These are phyloP conservation scores for Fomitopsis schrenkii DNA, from an alignment of 1,284 basidiomycete genomes.

Conservation along the genomic window DNA sequence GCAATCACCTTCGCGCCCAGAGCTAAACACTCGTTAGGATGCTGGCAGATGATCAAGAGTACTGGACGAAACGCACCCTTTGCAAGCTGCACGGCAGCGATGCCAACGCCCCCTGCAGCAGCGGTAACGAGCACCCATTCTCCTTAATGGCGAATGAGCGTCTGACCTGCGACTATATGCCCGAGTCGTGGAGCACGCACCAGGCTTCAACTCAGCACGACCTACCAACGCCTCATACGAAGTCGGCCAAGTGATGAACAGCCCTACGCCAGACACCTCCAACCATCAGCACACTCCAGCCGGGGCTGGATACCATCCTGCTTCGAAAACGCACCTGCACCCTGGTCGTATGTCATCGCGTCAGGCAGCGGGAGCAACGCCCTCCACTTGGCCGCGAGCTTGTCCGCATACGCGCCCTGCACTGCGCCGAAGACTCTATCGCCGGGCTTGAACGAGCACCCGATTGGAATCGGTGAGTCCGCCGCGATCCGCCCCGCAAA, in stretches of 20 bases:
- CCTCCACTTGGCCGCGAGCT: conserved; percentile 50
- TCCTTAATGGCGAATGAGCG: conserved; percentile 35
- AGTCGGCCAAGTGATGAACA: conserved; percentile 87
- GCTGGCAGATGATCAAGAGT: conserved; percentile 8
- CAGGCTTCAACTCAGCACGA: conserved; percentile 73
- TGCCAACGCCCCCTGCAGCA: conserved; percentile 91
- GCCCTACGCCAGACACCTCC: conserved; percentile 33
- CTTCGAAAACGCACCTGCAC: conserved; percentile 36
- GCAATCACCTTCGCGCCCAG: conserved; percentile 80
- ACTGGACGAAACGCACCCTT: conserved; percentile 49
- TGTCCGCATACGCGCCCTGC: conserved; percentile 80
- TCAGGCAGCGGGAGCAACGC: conserved; percentile 56
- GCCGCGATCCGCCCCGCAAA: conserved; percentile 79
- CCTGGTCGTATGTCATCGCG: conserved; percentile 64
- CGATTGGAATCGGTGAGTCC: conserved; percentile 77
- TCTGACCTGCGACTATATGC: not conserved
- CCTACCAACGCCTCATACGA: conserved; percentile 87
- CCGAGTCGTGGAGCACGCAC: conserved; percentile 29
- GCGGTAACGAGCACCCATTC: conserved; percentile 90
- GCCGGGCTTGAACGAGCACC: conserved; percentile 78
- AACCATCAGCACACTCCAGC: not conserved
- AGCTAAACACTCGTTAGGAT: conserved; percentile 31
- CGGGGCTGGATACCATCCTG: not conserved
- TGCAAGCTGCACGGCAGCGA: conserved; percentile 87
- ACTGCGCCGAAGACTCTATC: conserved; percentile 89